Conservation (phyloP, 2,329 filamentous ascomycete genomes). For the Cadophora malorum region DNA sequence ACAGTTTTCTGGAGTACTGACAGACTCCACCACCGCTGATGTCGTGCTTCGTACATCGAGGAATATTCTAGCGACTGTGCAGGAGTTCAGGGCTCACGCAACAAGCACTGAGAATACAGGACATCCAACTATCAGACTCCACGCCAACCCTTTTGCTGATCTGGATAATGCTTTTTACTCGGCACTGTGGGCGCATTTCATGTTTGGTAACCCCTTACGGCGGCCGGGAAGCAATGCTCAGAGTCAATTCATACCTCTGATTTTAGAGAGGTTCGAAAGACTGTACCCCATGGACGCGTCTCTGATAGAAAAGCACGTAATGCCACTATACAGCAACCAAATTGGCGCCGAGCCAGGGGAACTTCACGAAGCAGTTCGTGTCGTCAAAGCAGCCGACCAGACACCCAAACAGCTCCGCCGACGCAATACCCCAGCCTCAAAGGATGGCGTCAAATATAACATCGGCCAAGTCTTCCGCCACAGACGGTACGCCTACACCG, state of each 20-base stretch:
- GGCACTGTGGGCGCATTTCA: conserved; percentile 48
- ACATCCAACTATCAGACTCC: conserved; percentile 46
- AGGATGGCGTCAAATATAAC: conserved; percentile 63
- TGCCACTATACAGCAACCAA: conserved; percentile 42
- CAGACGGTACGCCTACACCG: conserved; percentile 78
- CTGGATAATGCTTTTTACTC: conserved; percentile 49
- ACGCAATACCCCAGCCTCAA: conserved; percentile 35
- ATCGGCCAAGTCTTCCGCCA: conserved; percentile 89
- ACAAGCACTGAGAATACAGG: conserved; percentile 40
- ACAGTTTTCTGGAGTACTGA: conserved; percentile 61
- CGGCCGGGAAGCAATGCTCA: conserved; percentile 37
- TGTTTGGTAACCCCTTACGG: conserved; percentile 41
- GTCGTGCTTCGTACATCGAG: conserved; percentile 78
- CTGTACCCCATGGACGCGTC: conserved; percentile 48
- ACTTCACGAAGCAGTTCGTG: conserved; percentile 59
- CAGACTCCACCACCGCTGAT: conserved; percentile 66
- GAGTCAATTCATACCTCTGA: conserved; percentile 45
- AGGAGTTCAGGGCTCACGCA: conserved; percentile 52
- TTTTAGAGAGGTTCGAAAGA: conserved; percentile 47
- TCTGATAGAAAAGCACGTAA: conserved; percentile 48
- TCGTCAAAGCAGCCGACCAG: conserved; percentile 61
- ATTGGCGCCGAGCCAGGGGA: conserved; percentile 44
- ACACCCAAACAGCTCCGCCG: conserved; percentile 56
- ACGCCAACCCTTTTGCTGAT: conserved; percentile 44
- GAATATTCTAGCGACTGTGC: conserved; percentile 80